phyloP scores from a whole-genome alignment of 2,329 filamentous ascomycete species.

The Simplicillium aogashimaense region DNA sequence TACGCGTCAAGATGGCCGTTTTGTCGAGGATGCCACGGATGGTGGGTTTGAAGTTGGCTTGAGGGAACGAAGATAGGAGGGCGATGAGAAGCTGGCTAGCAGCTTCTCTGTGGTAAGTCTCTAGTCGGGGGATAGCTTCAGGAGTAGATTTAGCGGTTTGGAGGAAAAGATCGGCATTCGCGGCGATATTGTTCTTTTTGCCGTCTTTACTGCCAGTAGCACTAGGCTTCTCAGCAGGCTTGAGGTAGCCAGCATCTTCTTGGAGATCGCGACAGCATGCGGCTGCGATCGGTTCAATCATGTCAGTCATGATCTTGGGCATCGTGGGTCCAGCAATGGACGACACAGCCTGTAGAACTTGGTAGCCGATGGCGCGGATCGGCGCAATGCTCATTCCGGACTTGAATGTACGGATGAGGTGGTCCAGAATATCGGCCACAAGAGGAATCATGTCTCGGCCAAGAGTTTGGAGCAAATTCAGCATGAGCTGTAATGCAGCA shows the following conservation, averaged over 20 bases:
- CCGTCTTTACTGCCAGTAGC: slow-evolving; percentile 16
- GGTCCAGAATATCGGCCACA: slow-evolving; percentile 57
- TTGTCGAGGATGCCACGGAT: slow-evolving; percentile 70
- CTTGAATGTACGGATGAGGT: slow-evolving; percentile 61
- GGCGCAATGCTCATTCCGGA: slow-evolving; percentile 39
- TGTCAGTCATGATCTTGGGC: slow-evolving; percentile 53
- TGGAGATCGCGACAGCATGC: slow-evolving; percentile 69
- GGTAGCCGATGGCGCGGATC: slow-evolving; percentile 53
- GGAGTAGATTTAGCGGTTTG: slow-evolving; percentile 21
- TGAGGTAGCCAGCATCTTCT: slow-evolving; percentile 38
- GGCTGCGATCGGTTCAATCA: slow-evolving; percentile 52
- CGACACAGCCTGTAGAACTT: slow-evolving; percentile 47
- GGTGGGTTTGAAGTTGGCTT: slow-evolving; percentile 58
- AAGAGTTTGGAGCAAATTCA: slow-evolving; percentile 47
- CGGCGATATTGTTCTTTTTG: slow-evolving; percentile 31
- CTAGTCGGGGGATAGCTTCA: slow-evolving; percentile 19
- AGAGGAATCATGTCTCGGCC: slow-evolving; percentile 47
- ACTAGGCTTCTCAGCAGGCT: slow-evolving; percentile 20
- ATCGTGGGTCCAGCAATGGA: slow-evolving; percentile 54
- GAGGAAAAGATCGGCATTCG: slow-evolving; percentile 68
- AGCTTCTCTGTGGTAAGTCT: slow-evolving; percentile 38
- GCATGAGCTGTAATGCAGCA: slow-evolving; percentile 55
- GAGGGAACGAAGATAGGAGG: slow-evolving; percentile 53
- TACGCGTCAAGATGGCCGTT: slow-evolving; percentile 61
- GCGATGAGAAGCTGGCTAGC: slow-evolving; percentile 53